Evolutionary conservation across 148 eudicot genomes (phyloP).

Genomic region (Euryodendron excelsum): DNA sequence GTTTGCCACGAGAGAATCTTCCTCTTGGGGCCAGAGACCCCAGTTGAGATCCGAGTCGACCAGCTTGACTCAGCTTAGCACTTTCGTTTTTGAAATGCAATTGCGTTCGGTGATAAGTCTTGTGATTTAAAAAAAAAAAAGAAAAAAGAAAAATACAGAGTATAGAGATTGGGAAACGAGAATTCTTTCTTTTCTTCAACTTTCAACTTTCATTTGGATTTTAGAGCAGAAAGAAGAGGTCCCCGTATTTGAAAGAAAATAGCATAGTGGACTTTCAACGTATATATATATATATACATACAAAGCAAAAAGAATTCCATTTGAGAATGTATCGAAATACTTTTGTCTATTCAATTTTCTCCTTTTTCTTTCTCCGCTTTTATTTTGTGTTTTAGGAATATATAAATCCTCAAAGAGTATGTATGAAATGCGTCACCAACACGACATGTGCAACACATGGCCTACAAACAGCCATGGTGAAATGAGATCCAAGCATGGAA

Average conservation of each 20-base stretch:
- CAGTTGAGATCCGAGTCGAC: background rate
- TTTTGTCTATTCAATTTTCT: background rate
- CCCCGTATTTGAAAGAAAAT: background rate
- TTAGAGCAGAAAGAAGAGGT: conserved; percentile 6
- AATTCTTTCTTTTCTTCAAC: background rate
- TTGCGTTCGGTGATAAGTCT: background rate
- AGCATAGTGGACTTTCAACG: background rate
- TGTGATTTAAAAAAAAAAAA: background rate
- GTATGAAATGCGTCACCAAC: conserved; percentile 10
- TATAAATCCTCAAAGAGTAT: background rate
- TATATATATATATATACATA: background rate
- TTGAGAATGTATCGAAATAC: background rate
- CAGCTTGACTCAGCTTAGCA: background rate
- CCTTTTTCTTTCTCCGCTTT: background rate
- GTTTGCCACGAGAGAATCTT: conserved; percentile 29
- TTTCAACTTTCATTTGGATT: conserved; percentile 7
- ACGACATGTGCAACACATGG: background rate
- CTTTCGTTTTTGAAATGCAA: background rate
- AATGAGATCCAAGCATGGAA: no score
- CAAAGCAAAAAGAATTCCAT: conserved; percentile 2
- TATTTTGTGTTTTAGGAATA: background rate
- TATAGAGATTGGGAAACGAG: background rate
- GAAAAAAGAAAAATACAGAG: background rate
- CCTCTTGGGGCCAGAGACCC: background rate
- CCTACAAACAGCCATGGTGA: background rate